Base-by-base conservation (phyloP, 228 moss, liverwort and hornwort species). In the Sphagnum fallax region DNA sequence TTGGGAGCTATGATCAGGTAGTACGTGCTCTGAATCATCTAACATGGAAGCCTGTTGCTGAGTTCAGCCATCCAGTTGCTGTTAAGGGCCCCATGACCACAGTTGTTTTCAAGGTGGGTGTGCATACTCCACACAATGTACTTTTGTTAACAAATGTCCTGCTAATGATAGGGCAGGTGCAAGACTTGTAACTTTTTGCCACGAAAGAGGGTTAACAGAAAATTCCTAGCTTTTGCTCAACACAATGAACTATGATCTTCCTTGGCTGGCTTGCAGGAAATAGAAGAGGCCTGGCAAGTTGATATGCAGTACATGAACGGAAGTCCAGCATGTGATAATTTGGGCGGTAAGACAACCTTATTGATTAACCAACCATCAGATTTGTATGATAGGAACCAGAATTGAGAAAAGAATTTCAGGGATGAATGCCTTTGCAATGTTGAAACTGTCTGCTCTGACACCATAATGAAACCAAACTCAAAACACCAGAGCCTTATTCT, bases 1-100 rank as follows among this genome's bases (percentile, higher is more conserved):
- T 91, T 71, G 97, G 97, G 73, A 97, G 97, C 81, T 97, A 93
- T 71, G 97, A 97, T 77, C 97, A 97, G 82, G 81, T 80, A 73
- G 71, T 93, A 63, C 84, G 97, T 63, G 97, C 88, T 55, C 78
- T 97, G 72, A 93, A 90, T 68, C 82, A 91, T 76, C 90, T 97
- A 49, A 97, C 93, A 6, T 91, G 91, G 82, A 93, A 86, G 81
- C 91, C 93, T 70, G 83, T 97, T 16, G 91, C 79, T 50, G 97
- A 98, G 75, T 93, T 93, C 75, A 73, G 79, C 69, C 97, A 97
- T 73, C 87, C 93, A 48, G 77, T 80, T 72, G 83, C 82, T 69
- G 81, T 93, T 49, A 93, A 91, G 75, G 93, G 93, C 5, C 82
- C 93, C 49, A 88, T 80, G 58, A 89, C 84, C 71, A 87, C 91